Conservation (phyloP, 192 early-diverging fungal species). For the Gonapodya prolifera region DNA sequence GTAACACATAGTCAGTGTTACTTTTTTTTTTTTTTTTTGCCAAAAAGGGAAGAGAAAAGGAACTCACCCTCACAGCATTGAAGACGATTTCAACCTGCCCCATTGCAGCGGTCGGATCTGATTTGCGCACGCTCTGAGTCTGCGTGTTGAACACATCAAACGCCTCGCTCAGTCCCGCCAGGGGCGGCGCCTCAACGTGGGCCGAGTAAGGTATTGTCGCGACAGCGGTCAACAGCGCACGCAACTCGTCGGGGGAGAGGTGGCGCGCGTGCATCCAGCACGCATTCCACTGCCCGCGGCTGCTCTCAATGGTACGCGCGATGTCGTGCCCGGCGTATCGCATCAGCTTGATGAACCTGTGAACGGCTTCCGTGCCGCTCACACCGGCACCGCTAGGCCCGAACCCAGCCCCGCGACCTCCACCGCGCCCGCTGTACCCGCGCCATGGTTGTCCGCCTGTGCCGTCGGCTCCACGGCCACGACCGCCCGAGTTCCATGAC, state of each 20-base stretch:
- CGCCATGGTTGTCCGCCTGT: background rate
- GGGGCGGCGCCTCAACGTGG: constrained; percentile 7
- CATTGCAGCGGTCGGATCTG: background rate
- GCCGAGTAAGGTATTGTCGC: constrained; percentile 12
- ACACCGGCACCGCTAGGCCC: background rate
- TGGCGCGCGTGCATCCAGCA: constrained; percentile 9
- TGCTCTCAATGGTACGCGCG: background rate
- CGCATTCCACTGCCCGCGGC: constrained; percentile 6
- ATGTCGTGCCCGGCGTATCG: background rate
- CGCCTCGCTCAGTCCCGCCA: background rate
- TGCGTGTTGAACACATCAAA: constrained; percentile 9
- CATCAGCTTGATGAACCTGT: constrained; percentile 3
- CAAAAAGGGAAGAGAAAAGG: background rate
- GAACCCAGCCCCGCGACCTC: background rate
- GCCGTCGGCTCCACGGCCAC: background rate
- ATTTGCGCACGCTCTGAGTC: constrained; percentile 1
- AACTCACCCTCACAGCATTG: constrained; percentile 17
- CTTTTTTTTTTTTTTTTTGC: background rate
- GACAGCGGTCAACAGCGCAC: constrained; percentile 10
- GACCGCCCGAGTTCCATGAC: background rate
- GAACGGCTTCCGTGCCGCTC: background rate
- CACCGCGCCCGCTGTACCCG: background rate
- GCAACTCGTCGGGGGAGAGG: constrained; percentile 2
- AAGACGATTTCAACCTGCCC: constrained; percentile 14
- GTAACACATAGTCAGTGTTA: background rate